Evolutionary conservation across 2,329 filamentous ascomycete genomes (phyloP), one percentile per base, ranked within the genome.

Genomic region (Ophiostoma perfectum): DNA sequence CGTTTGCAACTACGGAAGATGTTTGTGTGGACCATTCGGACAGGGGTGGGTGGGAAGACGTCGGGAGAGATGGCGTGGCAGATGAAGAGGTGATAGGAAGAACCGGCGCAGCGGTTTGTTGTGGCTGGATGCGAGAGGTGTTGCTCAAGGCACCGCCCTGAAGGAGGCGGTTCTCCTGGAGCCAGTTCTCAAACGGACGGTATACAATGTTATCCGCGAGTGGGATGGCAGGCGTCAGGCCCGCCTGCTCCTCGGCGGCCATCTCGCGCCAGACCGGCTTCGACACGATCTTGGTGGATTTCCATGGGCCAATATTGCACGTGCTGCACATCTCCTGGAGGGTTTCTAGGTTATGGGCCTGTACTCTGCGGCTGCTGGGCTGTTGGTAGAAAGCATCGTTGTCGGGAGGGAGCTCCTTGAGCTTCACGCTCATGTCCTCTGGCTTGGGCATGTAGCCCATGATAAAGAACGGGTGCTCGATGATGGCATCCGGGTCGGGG

Each of bases 391-490:
- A 89, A 62, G 84, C 81, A n/a, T 84, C 79, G 27, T 79, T 79
- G 16, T 86, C 83, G 1, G 87, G 87, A 1, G 85, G 80, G 36
- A 80, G 77, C 42, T 89, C 86, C 60, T 86, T 81, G 7, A 89
- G 77, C 65, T 83, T 84, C 5, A 81, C 76, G 18, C 81, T 87
- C 74, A 89, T 88, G 71, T 89, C 86, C 58, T 81, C 78, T 18
- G 83, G 75, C 9, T 79, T 77, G 7, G 91, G 92, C 77, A 94
- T 87, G 77, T 89, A 92, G 14, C 90, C 90, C 42, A 88, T 84
- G 66, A 85, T 86, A 81, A 95, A 95, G 77, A 94, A 95, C 5
- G 87, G 82, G 75, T 95, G 91, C 72, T 90, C 86, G 55, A 94
- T 88, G 74, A 95, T 93, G 64, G 83, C 82, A 75, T 95, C 92